phyloP scores from a whole-genome alignment of 768 basidiomycete species.

The Sporobolomyces phaffii region DNA sequence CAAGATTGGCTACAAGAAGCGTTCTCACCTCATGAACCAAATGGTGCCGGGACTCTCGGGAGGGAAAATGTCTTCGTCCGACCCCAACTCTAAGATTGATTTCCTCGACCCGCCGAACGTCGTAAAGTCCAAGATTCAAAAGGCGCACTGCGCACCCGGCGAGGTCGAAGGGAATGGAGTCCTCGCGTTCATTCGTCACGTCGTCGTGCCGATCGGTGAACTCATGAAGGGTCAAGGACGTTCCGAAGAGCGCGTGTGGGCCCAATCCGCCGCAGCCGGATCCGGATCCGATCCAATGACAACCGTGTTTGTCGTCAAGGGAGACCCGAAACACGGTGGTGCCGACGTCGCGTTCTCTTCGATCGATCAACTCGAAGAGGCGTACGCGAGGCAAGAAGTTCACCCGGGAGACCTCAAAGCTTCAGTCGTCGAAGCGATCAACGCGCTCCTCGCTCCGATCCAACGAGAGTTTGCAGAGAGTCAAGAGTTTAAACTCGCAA shows the following conservation, averaged over 20 bases:
- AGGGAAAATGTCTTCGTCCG: constrained; percentile 95
- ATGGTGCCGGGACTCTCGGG: constrained; percentile 64
- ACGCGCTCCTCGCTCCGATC: constrained; percentile 70
- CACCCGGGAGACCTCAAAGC: constrained; percentile 88
- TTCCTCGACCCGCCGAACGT: constrained; percentile 81
- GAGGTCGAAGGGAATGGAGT: constrained; percentile 73
- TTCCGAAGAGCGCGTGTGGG: constrained; percentile 20
- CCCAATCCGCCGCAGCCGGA: no score
- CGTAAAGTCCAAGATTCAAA: constrained; percentile 81
- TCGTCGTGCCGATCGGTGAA: constrained; percentile 48
- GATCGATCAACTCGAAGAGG: constrained; percentile 62
- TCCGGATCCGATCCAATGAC: constrained; percentile 54
- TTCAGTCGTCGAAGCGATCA: constrained; percentile 67
- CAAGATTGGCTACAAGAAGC: constrained; percentile 81
- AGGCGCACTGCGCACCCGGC: constrained; percentile 90
- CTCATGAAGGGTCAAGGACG: constrained; percentile 39
- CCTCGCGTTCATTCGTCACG: constrained; percentile 49
- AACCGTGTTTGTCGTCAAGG: constrained; percentile 69
- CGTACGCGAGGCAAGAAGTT: constrained; percentile 67
- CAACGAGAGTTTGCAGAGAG: constrained; percentile 67
- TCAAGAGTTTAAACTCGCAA: constrained; percentile 72
- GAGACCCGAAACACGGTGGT: constrained; percentile 62
- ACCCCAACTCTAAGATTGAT: constrained; percentile 96
- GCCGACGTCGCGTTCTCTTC: constrained; percentile 62
- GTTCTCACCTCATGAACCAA: constrained; percentile 93